These are phyloP conservation scores for Gilbertella persicaria DNA, from an alignment of 371 early-diverging fungal species.

Conservation along the genomic window DNA sequence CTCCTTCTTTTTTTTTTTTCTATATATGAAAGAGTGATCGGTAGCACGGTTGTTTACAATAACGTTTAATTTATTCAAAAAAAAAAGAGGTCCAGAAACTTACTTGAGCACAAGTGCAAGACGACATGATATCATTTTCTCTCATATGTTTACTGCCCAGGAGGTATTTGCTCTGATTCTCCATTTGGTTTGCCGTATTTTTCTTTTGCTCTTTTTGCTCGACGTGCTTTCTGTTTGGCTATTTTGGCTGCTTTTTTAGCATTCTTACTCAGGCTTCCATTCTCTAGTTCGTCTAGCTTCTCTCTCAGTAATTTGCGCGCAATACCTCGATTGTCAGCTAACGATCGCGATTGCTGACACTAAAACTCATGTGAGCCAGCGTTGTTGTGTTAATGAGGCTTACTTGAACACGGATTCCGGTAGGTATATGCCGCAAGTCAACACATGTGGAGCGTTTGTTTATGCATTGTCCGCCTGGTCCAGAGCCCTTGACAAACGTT, in stretches of 20 bases:
- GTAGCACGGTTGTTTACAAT: too few relatives aligned
- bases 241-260: constrained; percentile 66
- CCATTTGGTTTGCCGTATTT: constrained; percentile 32
- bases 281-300: constrained; percentile 70
- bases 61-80: too few relatives aligned
- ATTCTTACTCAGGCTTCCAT: constrained; percentile 69
- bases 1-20: too few relatives aligned
- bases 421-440: constrained; percentile 82
- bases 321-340: constrained; percentile 75
- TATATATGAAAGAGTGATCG: too few relatives aligned
- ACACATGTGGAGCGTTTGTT: constrained; percentile 89
- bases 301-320: constrained; percentile 70
- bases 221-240: constrained; percentile 58
- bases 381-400: too few relatives aligned
- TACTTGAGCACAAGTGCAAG: too few relatives aligned
- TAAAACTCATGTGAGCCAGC: constrained; percentile 16
- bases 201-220: constrained; percentile 51
- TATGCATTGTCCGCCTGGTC: constrained; percentile 93
- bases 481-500: constrained; percentile 86
- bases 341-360: constrained; percentile 81
- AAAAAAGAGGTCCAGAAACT: too few relatives aligned
- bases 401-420: constrained; percentile 75
- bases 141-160: not conserved
- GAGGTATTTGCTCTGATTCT: not conserved
- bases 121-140: too few relatives aligned